These are phyloP conservation scores for Tephrocybe sp. DNA, from an alignment of 768 basidiomycete species.

Conservation along the genomic window DNA sequence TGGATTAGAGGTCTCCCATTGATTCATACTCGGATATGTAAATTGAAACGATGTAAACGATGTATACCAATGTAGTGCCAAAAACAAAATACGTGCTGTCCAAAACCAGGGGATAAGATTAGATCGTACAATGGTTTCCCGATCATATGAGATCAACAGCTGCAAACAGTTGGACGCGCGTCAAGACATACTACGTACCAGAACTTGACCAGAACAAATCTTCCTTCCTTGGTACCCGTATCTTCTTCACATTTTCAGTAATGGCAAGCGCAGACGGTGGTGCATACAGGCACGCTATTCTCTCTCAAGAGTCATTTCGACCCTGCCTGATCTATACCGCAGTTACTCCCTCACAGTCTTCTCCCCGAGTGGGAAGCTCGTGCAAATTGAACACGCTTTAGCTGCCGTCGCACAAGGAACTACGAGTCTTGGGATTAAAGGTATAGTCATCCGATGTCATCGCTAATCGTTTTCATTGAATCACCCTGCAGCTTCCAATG, in stretches of 20 bases:
- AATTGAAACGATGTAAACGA: not conserved
- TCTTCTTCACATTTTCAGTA: constrained; percentile 17
- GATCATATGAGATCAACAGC: constrained; percentile 6
- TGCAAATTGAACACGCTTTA: constrained; percentile 99
- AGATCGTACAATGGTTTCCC: not conserved
- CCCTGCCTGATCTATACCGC: constrained; percentile 14
- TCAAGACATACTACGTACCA: constrained; percentile 6
- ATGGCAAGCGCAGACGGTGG: constrained; percentile 85
- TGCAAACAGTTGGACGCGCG: constrained; percentile 23
- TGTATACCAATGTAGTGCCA: not conserved
- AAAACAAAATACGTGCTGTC: too few species aligned
- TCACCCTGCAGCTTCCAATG: constrained; percentile 77
- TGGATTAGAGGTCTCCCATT: constrained; percentile 23
- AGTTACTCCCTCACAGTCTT: constrained; percentile 99
- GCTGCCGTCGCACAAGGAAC: constrained; percentile 95
- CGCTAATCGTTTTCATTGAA: constrained; percentile 15
- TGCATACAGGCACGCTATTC: constrained; percentile 60
- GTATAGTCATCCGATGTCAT: constrained; percentile 39
- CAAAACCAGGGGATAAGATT: constrained; percentile 5
- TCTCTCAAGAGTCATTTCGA: constrained; percentile 10
- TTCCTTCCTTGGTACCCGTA: too few species aligned
- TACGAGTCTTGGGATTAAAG: constrained; percentile 98
- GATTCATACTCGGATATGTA: not conserved
- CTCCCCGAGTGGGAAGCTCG: constrained; percentile 97
- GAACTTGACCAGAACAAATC: too few species aligned